Base-by-base conservation (phyloP, 1,139 yeast species). In the Pichia sp. region DNA sequence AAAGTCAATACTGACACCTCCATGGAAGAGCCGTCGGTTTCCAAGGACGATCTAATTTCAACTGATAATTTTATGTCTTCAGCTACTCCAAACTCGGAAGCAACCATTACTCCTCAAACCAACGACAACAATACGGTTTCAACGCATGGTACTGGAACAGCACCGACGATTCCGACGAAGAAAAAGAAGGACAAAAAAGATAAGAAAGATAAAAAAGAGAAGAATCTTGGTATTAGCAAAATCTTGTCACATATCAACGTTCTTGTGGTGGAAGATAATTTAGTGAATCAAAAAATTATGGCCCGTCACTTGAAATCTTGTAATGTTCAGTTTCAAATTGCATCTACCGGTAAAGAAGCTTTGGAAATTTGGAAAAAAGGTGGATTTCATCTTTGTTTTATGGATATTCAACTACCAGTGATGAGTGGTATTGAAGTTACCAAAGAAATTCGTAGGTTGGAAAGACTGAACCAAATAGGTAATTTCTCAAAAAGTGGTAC, bases 331-430 rank as follows among this genome's bases (percentile, higher is more conserved):
- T 88, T 85, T 53, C 82, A 82, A 51, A 82, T 88, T 39, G 97
- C 97, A 6, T 82, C 85, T 48, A 88, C 87, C 55, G 97, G 97
- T 31, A 79, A 81, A 54, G 97, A 90, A 56, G 97, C 97, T 0
- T 77, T 90, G 4, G 95, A 86, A 52, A 85, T 81, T 62, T 90
- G 97, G 97, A 73, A 86, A 50, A 78, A 75, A 49, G 97, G 97
- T 11, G 96, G 96, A 0, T 85, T 84, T 56, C 97, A 90, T 61
- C 69, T 90, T 49, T 94, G 92, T 38, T 73, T 90, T 41, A 90
- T 90, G 97, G 97, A 90, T 68, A 84, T 90, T 56, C 97, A 90
- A 63, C 70, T 90, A 48, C 97, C 97, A 0, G 95, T 87, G 3
- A 79, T 88, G 72, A 84, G 95, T 2, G 97, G 97, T 33, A 77